Percentiles rank a stretch among this genome's conserved stretches.
phyloP scores from a whole-genome alignment of 306 rosid species.

The Casuarina equisetifolia region DNA sequence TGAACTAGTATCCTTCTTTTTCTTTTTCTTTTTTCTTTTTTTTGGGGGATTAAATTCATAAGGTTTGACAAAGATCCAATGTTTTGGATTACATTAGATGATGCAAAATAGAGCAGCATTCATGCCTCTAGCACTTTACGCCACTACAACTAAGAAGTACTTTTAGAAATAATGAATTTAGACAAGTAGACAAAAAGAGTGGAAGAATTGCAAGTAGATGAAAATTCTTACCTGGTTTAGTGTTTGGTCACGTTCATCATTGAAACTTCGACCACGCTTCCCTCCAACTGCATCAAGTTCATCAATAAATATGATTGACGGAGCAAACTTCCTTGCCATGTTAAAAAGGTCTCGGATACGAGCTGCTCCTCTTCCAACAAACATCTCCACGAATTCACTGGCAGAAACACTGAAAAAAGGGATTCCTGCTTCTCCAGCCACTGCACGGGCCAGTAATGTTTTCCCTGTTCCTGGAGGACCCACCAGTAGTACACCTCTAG shows the following conservation, averaged over 20 bases:
- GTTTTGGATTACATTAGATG: not conserved
- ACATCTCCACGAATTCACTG: slow-evolving; percentile 95
- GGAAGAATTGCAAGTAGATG: slow-evolving; percentile 8
- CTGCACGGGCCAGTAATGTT: slow-evolving; percentile 95
- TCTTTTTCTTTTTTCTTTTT: not conserved
- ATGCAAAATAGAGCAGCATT: not conserved
- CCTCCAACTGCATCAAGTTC: slow-evolving; percentile 99
- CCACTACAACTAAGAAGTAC: slow-evolving; percentile 4
- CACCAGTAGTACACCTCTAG: slow-evolving; percentile 86
- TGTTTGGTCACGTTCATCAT: slow-evolving; percentile 96
- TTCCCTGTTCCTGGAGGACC: slow-evolving; percentile 99
- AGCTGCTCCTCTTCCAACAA: slow-evolving; percentile 98
- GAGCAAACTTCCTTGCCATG: slow-evolving; percentile 76
- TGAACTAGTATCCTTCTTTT: not conserved
- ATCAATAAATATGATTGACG: slow-evolving; percentile 89
- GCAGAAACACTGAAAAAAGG: slow-evolving; percentile 94
- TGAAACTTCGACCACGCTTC: slow-evolving; percentile 92
- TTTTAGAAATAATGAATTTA: not conserved
- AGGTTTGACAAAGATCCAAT: not conserved
- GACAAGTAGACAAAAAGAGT: slow-evolving; percentile 11
- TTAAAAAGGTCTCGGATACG: slow-evolving; percentile 88
- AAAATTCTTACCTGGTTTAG: slow-evolving; percentile 66
- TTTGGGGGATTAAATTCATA: not conserved
- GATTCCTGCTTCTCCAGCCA: slow-evolving; percentile 98
- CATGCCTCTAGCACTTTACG: not conserved